Evolutionary conservation across 768 basidiomycete genomes (phyloP).

Genomic region (Russula sp.): DNA sequence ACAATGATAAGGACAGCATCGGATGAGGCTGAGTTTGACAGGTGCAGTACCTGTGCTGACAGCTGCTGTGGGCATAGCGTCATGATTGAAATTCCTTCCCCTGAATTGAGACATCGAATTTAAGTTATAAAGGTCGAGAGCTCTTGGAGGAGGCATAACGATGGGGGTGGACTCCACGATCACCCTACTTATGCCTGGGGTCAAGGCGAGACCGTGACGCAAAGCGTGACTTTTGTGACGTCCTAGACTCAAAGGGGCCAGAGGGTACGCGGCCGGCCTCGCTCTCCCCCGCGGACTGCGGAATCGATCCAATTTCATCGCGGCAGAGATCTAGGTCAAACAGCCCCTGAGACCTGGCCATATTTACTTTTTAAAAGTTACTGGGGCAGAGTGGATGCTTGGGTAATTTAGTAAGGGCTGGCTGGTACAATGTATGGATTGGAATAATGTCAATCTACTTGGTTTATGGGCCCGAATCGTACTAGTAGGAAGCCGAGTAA

Average conservation of each 20-base stretch:
- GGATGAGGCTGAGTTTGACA: not conserved
- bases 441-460: not conserved
- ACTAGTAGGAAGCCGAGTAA: not conserved
- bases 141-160: not conserved
- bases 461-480: not conserved
- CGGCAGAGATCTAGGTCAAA: no score
- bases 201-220: not conserved
- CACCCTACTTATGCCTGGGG: not conserved
- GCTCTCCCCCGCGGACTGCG: no score
- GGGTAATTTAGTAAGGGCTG: no score
- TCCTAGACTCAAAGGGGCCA: no score
- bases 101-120: constrained; percentile 9
- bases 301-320: no score
- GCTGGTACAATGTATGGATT: no score
- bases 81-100: not conserved
- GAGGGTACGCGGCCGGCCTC: no score
- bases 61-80: not conserved
- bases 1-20: not conserved
- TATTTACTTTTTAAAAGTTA: no score
- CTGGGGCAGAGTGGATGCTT: no score
- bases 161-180: no score
- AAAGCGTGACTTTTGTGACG: not conserved
- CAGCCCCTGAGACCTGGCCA: no score
- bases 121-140: not conserved
- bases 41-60: not conserved